A percentile compares a stretch with the other conserved stretches of the same genome.
These are phyloP conservation scores for Trichoderma erinaceum DNA, from an alignment of 495 filamentous ascomycete genomes.

Conservation along the genomic window DNA sequence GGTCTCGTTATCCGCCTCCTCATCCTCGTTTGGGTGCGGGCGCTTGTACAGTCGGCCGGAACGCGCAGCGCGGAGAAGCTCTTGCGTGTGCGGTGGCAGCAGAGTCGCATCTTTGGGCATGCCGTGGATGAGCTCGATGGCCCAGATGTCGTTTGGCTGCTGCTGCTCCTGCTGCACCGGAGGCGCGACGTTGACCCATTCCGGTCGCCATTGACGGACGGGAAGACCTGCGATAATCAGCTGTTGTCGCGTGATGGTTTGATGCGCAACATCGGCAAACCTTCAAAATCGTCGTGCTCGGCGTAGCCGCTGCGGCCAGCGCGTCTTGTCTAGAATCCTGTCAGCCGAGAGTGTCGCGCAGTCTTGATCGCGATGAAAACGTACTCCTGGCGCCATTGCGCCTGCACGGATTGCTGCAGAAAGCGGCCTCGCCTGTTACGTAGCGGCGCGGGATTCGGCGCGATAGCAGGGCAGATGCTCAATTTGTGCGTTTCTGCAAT, in stretches of 20 bases:
- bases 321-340: constrained; percentile 47
- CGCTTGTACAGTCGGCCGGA: constrained; percentile 64
- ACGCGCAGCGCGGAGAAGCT: constrained; percentile 76
- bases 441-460: background rate
- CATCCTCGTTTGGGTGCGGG: constrained; percentile 44
- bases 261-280: constrained; percentile 19
- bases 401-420: background rate
- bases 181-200: constrained; percentile 63
- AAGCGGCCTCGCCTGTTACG: background rate
- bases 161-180: constrained; percentile 51
- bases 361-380: constrained; percentile 16
- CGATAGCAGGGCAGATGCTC: background rate
- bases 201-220: constrained; percentile 81
- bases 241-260: background rate
- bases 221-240: constrained; percentile 53
- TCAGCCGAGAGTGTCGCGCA: constrained; percentile 13
- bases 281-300: constrained; percentile 94
- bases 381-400: constrained; percentile 30
- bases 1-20: constrained; percentile 43
- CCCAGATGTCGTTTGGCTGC: constrained; percentile 46
- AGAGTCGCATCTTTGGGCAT: constrained; percentile 87
- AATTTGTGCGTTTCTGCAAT: background rate
- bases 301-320: constrained; percentile 65
- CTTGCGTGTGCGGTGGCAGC: constrained; percentile 69
- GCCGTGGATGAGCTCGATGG: constrained; percentile 54